Base-by-base conservation (phyloP, 495 filamentous ascomycete species). In the Friedmanniomyces simplex region DNA sequence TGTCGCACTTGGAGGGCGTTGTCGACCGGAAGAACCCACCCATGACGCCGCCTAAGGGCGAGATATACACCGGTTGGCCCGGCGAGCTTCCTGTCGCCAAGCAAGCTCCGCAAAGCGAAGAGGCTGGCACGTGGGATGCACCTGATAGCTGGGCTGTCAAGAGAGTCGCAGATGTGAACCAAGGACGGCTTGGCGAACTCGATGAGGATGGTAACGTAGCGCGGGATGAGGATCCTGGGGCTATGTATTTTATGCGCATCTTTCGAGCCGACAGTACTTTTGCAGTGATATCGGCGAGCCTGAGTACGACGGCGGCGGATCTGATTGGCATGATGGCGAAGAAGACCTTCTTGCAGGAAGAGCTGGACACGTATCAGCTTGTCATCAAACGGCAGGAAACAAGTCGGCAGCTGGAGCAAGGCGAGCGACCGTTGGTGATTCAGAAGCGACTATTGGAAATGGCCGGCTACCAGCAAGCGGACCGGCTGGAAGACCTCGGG, bases 261-360 rank as follows among this genome's bases (percentile, higher is more conserved):
- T 99, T 97, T 72, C 83, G 91, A 26, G 81, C 85, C 12, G 94
- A 99, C 68, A 86, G 83, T 14, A 95, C 94, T 8, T 99, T 96
- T 72, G 88, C 89, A 8, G 96, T 91, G 0, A 79, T 97, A 16
- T 89, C 88, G 21, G 80, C 87, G 63, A 75, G 80, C 18, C 71
- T 97, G 58, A 87, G 88, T 64, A 82, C 91, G 6, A 88, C 88
- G 0, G 93, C 94, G 8, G 70, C 78, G 14, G 93, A 97, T 42
- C 82, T 97, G 24, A 81, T 97, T 50, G 74, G 79, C 13, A 83
- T 89, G 66, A 77, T 97, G 54, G 86, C 89, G 30, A 88, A 86
- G 69, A 97, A 96, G 71, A 93, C 91, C 0, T 89, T 91, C 63
- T 74, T 96, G 36, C 85, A 88, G 47, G 94, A 96, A 62, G 86